Evolutionary conservation across 257 asterid genomes (phyloP).

Genomic region (Ehretia macrophylla): DNA sequence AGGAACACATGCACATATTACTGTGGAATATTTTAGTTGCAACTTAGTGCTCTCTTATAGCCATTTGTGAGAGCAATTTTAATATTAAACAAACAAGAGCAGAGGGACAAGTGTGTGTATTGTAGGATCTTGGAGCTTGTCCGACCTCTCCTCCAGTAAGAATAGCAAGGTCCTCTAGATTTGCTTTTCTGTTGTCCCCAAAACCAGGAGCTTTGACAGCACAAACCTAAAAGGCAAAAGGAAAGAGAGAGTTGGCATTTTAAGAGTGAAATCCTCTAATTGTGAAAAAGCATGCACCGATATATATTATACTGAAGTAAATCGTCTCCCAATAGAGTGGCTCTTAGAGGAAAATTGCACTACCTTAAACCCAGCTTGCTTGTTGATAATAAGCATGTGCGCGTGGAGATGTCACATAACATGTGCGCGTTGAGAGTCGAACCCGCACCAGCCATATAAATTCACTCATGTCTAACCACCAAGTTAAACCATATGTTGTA

Average conservation of each 20-base stretch:
- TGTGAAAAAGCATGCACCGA: neutral
- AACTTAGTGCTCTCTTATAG: conserved; percentile 51
- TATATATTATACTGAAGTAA: neutral
- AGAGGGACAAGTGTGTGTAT: conserved; percentile 2
- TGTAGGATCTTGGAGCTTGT: conserved; percentile 11
- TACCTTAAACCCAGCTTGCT: conserved; percentile 86
- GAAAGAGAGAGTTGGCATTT: neutral
- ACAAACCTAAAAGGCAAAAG: conserved; percentile 54
- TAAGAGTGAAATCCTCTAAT: neutral
- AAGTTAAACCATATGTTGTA: no score
- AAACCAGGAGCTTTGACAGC: conserved; percentile 97
- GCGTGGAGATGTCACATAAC: no score
- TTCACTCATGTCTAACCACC: no score
- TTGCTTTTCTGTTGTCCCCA: conserved; percentile 86
- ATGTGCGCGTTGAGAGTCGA: no score
- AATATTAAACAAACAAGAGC: conserved; percentile 7
- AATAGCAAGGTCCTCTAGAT: conserved; percentile 82
- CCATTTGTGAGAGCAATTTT: conserved; percentile 14
- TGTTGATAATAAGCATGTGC: conserved; percentile 79
- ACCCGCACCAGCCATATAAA: no score
- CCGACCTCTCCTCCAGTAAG: conserved; percentile 92
- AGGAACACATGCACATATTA: no score
- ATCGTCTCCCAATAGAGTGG: neutral
- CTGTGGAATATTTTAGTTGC: neutral
- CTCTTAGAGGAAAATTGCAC: neutral